Evolutionary conservation across 371 early-diverging fungal species (phyloP), one percentile per base, ranked within the genome.

Genomic region (Mortierella sp.): DNA sequence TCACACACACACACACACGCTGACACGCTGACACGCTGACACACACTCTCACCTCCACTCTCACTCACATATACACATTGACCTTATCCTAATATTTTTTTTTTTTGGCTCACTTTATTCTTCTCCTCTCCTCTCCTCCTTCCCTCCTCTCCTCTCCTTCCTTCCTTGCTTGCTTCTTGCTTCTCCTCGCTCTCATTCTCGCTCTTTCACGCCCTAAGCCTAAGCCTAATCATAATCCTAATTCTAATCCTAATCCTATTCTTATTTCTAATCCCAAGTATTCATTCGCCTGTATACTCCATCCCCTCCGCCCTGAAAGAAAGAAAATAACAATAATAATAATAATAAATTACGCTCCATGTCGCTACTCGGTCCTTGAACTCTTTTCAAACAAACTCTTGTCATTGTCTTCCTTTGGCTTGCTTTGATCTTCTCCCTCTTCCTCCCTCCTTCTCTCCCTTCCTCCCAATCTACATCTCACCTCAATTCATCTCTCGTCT

Each of bases 141-240:
- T 1, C 10, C 6, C 4, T 8, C 13, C 0, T 33, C 8, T 4
- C 55, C n/a, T 22, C 9, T 53, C 8, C 3, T 53, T 53, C 6
- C 7, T 36, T 36, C 6, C 36, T 36, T 36, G 33, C 33, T 33
- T 33, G 33, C 33, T 33, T 6, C 0, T n/a, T 53, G 3, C 32
- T 43, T 28, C 45, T 47, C n/a, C 53, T 63, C 24, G 13, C 21
- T 63, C 63, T 63, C 47, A 48, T 21, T 24, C 40, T 60, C 40
- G 5, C 40, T 60, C 40, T 36, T 36, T 36, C 36, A 36, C 36
- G 28, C 2, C 7, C 36, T 36, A 36, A 36, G 4, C 36, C 36
- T 36, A 36, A 36, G 4, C 36, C 36, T 36, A 36, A 5, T 36
- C 36, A 5, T 36, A 36, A 5, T 5, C 36, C 36, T 36, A 36